phyloP scores from a whole-genome alignment of 2,329 filamentous ascomycete genomes.

The Fusarium chlamydosporum region DNA sequence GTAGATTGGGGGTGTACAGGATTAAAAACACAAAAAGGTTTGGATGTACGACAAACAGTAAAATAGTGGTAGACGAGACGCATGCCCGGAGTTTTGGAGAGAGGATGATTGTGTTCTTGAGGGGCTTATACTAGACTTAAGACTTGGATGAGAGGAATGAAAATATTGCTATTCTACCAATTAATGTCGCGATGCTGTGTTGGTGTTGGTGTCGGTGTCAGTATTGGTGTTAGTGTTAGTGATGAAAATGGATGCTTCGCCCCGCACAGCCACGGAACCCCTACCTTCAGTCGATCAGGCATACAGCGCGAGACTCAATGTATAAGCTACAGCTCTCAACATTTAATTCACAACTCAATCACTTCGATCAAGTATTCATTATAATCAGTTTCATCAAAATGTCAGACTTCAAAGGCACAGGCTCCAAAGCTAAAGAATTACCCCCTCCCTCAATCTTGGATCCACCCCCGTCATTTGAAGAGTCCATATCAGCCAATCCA shows the following conservation, averaged over 20 bases:
- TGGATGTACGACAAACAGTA: constrained; percentile 20
- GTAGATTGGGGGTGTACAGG: constrained; percentile 32
- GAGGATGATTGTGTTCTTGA: background rate
- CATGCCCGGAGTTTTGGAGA: constrained; percentile 35
- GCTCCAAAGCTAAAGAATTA: background rate
- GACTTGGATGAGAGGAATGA: constrained; percentile 29
- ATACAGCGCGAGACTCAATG: background rate
- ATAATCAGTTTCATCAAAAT: background rate
- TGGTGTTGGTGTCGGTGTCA: too few species aligned
- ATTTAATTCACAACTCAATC: background rate
- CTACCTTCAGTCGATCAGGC: background rate
- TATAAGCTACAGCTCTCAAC: background rate
- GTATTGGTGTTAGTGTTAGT: background rate
- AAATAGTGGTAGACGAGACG: constrained; percentile 16
- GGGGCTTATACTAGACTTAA: constrained; percentile 33
- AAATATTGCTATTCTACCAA: background rate
- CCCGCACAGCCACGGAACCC: background rate
- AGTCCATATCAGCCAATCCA: constrained; percentile 16
- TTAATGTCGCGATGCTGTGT: background rate
- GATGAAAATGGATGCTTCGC: background rate
- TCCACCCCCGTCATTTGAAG: constrained; percentile 29
- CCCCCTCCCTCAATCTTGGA: background rate
- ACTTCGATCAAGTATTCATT: background rate
- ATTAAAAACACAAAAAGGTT: constrained; percentile 11
- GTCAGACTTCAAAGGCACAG: background rate